Evolutionary conservation across 108 stramenopile genomes (phyloP).

Genomic region (Mediolabrus comicus): DNA sequence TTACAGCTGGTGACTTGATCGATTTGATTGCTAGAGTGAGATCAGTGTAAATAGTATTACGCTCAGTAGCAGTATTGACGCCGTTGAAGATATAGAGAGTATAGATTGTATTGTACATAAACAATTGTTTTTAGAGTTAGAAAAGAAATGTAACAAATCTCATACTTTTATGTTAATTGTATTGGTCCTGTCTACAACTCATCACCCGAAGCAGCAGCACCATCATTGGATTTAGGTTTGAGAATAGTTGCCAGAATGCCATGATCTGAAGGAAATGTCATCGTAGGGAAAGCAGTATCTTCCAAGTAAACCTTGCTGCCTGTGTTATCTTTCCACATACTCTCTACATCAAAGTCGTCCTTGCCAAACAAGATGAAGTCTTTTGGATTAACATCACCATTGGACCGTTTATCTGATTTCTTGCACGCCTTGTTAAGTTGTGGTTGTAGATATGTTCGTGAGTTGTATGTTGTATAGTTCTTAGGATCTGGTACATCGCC

Average conservation of each 20-base stretch:
- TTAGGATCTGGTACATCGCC: conserved; percentile 67
- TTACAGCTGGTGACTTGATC: neutral
- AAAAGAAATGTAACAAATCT: no score
- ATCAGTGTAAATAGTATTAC: conserved; percentile 1
- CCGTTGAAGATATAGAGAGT: no score
- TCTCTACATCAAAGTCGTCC: conserved; percentile 51
- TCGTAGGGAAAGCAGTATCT: conserved; percentile 84
- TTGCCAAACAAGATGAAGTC: conserved; percentile 84
- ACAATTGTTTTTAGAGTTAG: neutral
- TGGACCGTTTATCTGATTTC: conserved; percentile 52
- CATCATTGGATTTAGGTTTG: conserved; percentile 28
- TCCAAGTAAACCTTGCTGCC: conserved; percentile 66
- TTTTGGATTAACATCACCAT: conserved; percentile 86
- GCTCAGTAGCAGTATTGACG: no score
- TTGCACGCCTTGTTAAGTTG: conserved; percentile 90
- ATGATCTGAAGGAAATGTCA: conserved; percentile 86
- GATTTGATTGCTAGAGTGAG: neutral
- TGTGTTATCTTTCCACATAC: conserved; percentile 85
- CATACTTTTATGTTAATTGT: no score
- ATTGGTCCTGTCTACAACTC: neutral
- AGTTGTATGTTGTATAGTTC: conserved; percentile 79
- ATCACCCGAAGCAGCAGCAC: neutral
- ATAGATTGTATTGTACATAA: no score
- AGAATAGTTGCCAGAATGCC: conserved; percentile 73
- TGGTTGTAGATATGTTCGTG: conserved; percentile 77